phyloP scores from a whole-genome alignment of 306 rosid species.

The Trifolium fragiferum region DNA sequence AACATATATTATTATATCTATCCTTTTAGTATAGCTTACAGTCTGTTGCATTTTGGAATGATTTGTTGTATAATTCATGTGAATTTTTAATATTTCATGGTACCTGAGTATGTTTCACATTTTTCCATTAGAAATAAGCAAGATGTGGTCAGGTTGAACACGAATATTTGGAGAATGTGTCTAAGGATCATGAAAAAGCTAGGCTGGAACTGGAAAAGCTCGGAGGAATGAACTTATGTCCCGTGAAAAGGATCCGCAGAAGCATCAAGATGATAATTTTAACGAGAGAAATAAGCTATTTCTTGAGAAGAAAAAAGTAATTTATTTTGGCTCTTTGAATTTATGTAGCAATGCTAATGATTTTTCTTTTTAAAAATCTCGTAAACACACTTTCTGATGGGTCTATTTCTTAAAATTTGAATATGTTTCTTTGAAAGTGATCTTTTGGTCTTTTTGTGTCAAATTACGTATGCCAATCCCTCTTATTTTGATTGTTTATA shows the following conservation, averaged over 20 bases:
- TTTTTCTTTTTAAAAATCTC: background rate
- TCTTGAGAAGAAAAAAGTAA: conserved; percentile 62
- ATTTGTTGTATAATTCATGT: conserved; percentile 4
- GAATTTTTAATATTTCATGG: conserved; percentile 17
- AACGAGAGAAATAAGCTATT: conserved; percentile 56
- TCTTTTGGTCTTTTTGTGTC: conserved; percentile 21
- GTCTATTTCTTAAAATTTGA: background rate
- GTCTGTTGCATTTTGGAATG: conserved; percentile 9
- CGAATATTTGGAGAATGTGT: conserved; percentile 42
- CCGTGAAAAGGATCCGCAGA: conserved; percentile 56
- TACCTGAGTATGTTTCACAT: conserved; percentile 35
- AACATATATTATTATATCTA: conserved; percentile 32
- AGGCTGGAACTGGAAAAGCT: conserved; percentile 47
- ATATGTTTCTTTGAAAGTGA: conserved; percentile 39
- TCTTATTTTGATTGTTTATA: background rate
- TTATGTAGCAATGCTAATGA: conserved; percentile 1
- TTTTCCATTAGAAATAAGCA: conserved; percentile 53
- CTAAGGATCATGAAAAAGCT: conserved; percentile 52
- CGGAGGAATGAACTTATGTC: conserved; percentile 54
- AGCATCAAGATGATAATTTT: conserved; percentile 53
- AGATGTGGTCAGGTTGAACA: conserved; percentile 47
- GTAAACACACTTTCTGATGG: background rate
- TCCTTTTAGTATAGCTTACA: conserved; percentile 1
- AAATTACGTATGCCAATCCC: background rate
- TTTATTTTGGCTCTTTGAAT: conserved; percentile 1